phyloP scores from a whole-genome alignment of 2,329 filamentous ascomycete genomes.

The Epichloe gansuensis region DNA sequence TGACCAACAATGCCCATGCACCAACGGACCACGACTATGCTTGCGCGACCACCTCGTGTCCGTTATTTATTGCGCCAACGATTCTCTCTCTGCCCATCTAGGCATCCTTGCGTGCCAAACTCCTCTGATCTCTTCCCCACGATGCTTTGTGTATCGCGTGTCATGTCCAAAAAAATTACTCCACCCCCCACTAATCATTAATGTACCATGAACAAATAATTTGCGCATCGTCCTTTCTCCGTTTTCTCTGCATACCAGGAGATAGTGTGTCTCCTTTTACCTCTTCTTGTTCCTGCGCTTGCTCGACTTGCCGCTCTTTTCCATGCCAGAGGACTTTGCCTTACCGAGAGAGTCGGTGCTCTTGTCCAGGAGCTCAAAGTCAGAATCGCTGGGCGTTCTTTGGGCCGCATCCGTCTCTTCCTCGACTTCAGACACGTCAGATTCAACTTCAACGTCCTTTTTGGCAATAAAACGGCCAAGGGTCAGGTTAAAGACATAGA shows the following conservation, averaged over 20 bases:
- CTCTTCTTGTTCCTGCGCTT: constrained; percentile 9
- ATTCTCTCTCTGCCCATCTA: background rate
- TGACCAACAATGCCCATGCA: background rate
- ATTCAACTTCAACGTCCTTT: constrained; percentile 22
- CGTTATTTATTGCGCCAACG: background rate
- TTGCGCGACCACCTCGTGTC: background rate
- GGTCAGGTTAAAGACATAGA: constrained; percentile 53
- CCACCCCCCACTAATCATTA: too few species aligned
- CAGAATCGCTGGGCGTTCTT: constrained; percentile 43
- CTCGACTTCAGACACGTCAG: constrained; percentile 27
- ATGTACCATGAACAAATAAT: background rate
- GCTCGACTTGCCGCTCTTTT: constrained; percentile 20
- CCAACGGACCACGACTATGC: background rate
- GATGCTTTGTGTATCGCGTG: background rate
- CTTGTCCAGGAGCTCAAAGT: constrained; percentile 52
- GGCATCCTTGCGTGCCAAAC: background rate
- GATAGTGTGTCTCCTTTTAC: background rate
- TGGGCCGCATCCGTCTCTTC: constrained; percentile 37
- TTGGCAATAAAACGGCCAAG: constrained; percentile 36
- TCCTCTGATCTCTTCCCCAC: background rate
- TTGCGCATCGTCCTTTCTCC: background rate
- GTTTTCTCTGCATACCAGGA: background rate
- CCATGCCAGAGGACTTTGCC: constrained; percentile 36
- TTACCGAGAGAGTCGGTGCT: constrained; percentile 41
- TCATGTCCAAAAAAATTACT: constrained; percentile 1